phyloP scores from a whole-genome alignment of 2,329 filamentous ascomycete genomes.

The Furcasterigmium sp. region DNA sequence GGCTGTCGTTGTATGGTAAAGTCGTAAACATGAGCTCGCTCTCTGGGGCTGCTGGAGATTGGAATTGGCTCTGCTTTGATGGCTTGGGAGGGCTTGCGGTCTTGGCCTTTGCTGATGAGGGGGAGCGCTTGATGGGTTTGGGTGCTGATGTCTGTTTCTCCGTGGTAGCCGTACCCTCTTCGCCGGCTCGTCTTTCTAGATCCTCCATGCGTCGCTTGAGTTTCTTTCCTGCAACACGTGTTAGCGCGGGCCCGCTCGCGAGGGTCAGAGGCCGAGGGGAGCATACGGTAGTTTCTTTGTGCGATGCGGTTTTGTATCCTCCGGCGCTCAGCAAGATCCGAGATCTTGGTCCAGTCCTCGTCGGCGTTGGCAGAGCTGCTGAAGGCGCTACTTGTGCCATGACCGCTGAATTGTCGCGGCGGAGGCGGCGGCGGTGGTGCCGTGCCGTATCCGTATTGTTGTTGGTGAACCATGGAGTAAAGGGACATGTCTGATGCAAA shows the following conservation, averaged over 20 bases:
- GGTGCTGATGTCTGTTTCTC: conserved; percentile 28
- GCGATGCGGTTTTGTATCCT: conserved; percentile 97
- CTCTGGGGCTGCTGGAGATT: conserved; percentile 53
- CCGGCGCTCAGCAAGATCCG: conserved; percentile 87
- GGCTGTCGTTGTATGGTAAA: conserved; percentile 47
- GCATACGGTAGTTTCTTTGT: conserved; percentile 87
- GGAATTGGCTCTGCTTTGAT: conserved; percentile 49
- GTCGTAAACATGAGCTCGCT: conserved; percentile 64
- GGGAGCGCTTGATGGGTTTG: conserved; percentile 24
- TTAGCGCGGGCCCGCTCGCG: conserved; percentile 10
- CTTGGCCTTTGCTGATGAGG: conserved; percentile 23
- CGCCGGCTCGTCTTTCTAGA: conserved; percentile 71
- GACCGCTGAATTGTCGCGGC: conserved; percentile 63
- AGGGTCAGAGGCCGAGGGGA: not conserved
- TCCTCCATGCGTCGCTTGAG: conserved; percentile 85
- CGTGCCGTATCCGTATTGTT: conserved; percentile 34
- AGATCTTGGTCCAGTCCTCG: conserved; percentile 99
- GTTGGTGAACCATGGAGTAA: conserved; percentile 34
- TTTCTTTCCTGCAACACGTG: conserved; percentile 66
- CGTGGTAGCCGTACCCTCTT: conserved; percentile 35
- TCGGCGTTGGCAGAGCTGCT: conserved; percentile 91
- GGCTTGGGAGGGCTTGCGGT: conserved; percentile 30
- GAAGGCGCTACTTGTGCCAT: conserved; percentile 89
- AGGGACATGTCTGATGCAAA: conserved; percentile 19
- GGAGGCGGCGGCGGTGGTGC: conserved; percentile 29